These are phyloP conservation scores for Serendipita sp. DNA, from an alignment of 768 basidiomycete genomes.

Conservation along the genomic window DNA sequence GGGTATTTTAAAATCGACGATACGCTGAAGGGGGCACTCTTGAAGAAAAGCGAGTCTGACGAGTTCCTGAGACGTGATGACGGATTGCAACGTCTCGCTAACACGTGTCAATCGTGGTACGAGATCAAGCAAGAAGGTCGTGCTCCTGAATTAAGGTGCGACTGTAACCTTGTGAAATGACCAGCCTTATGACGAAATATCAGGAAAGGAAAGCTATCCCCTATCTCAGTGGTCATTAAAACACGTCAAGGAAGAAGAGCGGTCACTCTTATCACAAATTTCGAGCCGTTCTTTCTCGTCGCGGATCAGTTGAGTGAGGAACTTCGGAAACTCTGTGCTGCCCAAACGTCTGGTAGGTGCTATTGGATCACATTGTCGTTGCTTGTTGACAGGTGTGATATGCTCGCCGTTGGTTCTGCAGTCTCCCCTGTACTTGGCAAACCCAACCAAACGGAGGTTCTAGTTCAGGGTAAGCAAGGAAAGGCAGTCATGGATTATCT, in stretches of 20 bases:
- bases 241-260: conserved; percentile 64
- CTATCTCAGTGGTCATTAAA: conserved; percentile 56
- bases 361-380: conserved; percentile 1
- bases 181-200: neutral
- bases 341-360: conserved; percentile 53
- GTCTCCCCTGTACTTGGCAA: conserved; percentile 50
- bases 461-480: conserved; percentile 75
- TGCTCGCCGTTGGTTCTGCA: conserved; percentile 16
- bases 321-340: conserved; percentile 59
- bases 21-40: conserved; percentile 10
- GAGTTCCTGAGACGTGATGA: conserved; percentile 36
- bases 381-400: neutral
- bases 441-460: conserved; percentile 43
- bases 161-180: conserved; percentile 5
- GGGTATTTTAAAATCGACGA: conserved; percentile 56
- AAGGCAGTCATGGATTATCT: conserved; percentile 52
- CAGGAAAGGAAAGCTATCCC: conserved; percentile 67
- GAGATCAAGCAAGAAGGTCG: conserved; percentile 39
- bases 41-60: conserved; percentile 13
- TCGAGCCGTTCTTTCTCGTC: conserved; percentile 59
- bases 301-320: conserved; percentile 67
- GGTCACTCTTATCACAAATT: conserved; percentile 59
- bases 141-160: conserved; percentile 47
- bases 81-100: conserved; percentile 33
- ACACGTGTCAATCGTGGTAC: conserved; percentile 68